phyloP scores from a whole-genome alignment of 805 yeast species.

The Cyberlindnera euphorbiae region DNA sequence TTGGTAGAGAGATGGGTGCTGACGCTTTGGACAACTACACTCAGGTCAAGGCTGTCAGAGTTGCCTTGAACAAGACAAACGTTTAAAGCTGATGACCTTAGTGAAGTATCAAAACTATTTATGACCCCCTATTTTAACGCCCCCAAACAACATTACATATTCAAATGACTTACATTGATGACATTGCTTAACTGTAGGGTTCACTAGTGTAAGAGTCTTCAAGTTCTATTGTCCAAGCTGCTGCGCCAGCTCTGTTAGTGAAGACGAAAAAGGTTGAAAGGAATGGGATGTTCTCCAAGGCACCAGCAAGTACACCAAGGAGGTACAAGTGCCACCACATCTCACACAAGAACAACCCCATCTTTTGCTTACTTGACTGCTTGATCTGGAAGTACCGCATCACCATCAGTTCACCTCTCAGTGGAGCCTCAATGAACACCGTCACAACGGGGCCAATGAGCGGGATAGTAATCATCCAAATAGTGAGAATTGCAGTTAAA shows the following conservation, averaged over 20 bases:
- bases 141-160: not conserved
- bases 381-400: slow-evolving; percentile 10
- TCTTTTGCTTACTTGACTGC: slow-evolving; percentile 2
- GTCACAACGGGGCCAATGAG: slow-evolving; percentile 7
- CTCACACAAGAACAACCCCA: not conserved
- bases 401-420: slow-evolving; percentile 8
- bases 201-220: slow-evolving; percentile 2
- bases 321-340: slow-evolving; percentile 11
- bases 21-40: slow-evolving; percentile 84
- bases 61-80: slow-evolving; percentile 23
- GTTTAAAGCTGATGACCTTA: slow-evolving; percentile 5
- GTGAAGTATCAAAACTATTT: too few relatives aligned
- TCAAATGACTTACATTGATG: too few relatives aligned
- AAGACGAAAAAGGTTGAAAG: slow-evolving; percentile 10
- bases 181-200: too few relatives aligned
- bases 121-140: too few relatives aligned
- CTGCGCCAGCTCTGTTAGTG: slow-evolving; percentile 13
- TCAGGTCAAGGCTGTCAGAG: slow-evolving; percentile 79
- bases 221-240: slow-evolving; percentile 12
- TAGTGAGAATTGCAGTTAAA: slow-evolving; percentile 2
- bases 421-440: slow-evolving; percentile 8
- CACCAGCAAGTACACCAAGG: slow-evolving; percentile 7
- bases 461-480: slow-evolving; percentile 11
- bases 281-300: slow-evolving; percentile 7
- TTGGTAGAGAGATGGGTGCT: slow-evolving; percentile 90